A percentile compares a stretch with the other conserved stretches of the same genome.
These are phyloP conservation scores for Brettanomyces custersianus DNA, from an alignment of 805 yeast genomes.

Conservation along the genomic window DNA sequence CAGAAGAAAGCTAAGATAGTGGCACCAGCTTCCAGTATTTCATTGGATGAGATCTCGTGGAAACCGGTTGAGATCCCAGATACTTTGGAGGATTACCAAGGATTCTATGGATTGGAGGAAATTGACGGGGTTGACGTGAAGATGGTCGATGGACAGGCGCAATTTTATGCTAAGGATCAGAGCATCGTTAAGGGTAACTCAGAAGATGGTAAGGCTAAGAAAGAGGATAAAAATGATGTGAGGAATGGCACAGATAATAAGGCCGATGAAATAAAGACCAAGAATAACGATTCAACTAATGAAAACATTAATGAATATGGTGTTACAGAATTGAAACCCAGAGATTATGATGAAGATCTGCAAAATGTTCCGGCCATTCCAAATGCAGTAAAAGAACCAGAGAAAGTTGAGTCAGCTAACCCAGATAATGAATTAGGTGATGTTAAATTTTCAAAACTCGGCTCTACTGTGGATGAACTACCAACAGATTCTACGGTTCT, in stretches of 20 bases:
- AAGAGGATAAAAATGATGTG: slow-evolving; percentile 15
- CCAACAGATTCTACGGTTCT: slow-evolving; percentile 32
- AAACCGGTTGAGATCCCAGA: slow-evolving; percentile 76
- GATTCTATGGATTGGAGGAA: slow-evolving; percentile 89
- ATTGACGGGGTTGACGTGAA: slow-evolving; percentile 87
- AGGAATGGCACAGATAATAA: slow-evolving; percentile 18
- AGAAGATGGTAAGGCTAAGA: slow-evolving; percentile 10
- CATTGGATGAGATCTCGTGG: slow-evolving; percentile 57
- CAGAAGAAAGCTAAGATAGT: too few species aligned
- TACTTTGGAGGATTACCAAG: slow-evolving; percentile 78
- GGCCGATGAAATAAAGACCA: slow-evolving; percentile 13
- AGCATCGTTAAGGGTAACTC: slow-evolving; percentile 17
- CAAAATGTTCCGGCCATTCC: slow-evolving; percentile 1
- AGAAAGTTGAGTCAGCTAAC: slow-evolving; percentile 1
- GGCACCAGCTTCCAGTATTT: too few species aligned
- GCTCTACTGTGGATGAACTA: slow-evolving; percentile 6
- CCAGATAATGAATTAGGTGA: slow-evolving; percentile 4
- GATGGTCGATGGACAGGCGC: slow-evolving; percentile 57
- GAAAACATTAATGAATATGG: slow-evolving; percentile 4
- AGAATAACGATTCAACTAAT: not conserved
- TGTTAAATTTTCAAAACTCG: slow-evolving; percentile 12
- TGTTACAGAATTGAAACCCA: slow-evolving; percentile 3
- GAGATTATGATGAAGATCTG: slow-evolving; percentile 7
- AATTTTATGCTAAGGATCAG: slow-evolving; percentile 42
- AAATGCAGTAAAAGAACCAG: slow-evolving; percentile 2